Conservation (phyloP, 1,284 basidiomycete genomes). For the Fistulinella cinereoalba region DNA sequence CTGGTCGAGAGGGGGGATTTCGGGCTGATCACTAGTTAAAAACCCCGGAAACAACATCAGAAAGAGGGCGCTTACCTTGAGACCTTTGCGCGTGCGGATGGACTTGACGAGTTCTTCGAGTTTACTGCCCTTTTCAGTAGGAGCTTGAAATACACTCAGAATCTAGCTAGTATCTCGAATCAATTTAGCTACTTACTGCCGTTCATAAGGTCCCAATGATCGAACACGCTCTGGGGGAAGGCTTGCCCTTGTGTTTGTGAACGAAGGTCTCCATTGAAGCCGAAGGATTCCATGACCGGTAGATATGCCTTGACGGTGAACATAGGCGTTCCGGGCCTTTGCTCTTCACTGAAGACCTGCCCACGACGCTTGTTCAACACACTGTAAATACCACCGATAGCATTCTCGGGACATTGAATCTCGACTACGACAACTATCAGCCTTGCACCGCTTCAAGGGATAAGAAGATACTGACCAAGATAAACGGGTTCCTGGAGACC, state of each 20-base stretch:
- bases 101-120: conserved; percentile 79
- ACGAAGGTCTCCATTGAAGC: conserved; percentile 97
- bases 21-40: conserved; percentile 50
- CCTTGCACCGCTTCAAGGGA: not conserved
- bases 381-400: conserved; percentile 97
- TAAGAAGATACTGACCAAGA: conserved; percentile 54
- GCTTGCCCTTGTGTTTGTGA: conserved; percentile 94
- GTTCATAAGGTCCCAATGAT: conserved; percentile 86
- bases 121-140: conserved; percentile 86
- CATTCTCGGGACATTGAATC: conserved; percentile 97
- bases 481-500: conserved; percentile 97
- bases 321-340: conserved; percentile 97
- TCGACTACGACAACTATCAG: conserved; percentile 59
- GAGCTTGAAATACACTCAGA: conserved; percentile 40
- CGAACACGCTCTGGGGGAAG: conserved; percentile 96
- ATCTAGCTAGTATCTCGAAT: conserved; percentile 12
- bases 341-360: conserved; percentile 97
- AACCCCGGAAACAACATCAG: conserved; percentile 1
- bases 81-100: conserved; percentile 92
- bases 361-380: conserved; percentile 97
- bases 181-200: conserved; percentile 55
- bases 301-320: conserved; percentile 99
- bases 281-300: conserved; percentile 97
- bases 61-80: conserved; percentile 59
- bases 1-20: conserved; percentile 80